Percentiles rank a stretch among this genome's conserved stretches.
Evolutionary conservation across 257 asterid species (phyloP).

Genomic region (Thymus mandschuricus): DNA sequence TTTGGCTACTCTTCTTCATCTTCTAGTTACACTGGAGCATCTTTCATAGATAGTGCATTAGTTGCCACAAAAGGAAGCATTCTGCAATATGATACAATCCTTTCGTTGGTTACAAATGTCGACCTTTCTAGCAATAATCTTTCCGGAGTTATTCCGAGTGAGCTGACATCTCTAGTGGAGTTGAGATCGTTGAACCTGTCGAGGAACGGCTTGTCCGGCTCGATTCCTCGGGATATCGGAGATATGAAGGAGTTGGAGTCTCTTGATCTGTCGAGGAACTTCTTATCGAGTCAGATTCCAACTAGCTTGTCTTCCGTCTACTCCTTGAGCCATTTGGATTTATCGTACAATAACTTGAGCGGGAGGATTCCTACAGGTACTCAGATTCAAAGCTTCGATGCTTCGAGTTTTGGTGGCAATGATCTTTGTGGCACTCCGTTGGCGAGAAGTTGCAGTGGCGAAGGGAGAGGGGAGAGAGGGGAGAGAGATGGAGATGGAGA

Average conservation of each 20-base stretch:
- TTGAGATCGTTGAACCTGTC: constrained; percentile 37
- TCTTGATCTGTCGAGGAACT: constrained; percentile 18
- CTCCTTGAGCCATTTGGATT: background rate
- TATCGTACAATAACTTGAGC: constrained; percentile 4
- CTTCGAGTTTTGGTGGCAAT: background rate
- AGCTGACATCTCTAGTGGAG: constrained; percentile 23
- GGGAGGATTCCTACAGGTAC: constrained; percentile 20
- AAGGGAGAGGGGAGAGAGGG: background rate
- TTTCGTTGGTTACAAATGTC: background rate
- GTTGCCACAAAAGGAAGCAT: background rate
- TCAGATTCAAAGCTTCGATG: background rate
- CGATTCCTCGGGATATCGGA: constrained; percentile 24
- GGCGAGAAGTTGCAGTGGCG: background rate
- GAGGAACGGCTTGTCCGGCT: constrained; percentile 27
- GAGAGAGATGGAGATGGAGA: background rate
- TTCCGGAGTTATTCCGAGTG: constrained; percentile 22
- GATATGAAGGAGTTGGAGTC: constrained; percentile 29
- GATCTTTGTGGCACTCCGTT: constrained; percentile 7
- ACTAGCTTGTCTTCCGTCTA: background rate
- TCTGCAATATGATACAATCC: background rate
- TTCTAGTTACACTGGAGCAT: background rate
- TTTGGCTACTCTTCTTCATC: background rate
- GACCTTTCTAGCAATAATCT: constrained; percentile 11
- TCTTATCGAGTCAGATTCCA: constrained; percentile 1
- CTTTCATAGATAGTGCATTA: constrained; percentile 5